Evolutionary conservation across 768 basidiomycete species (phyloP), one percentile per base, ranked within the genome.

Genomic region (Trametes cinnabarina): DNA sequence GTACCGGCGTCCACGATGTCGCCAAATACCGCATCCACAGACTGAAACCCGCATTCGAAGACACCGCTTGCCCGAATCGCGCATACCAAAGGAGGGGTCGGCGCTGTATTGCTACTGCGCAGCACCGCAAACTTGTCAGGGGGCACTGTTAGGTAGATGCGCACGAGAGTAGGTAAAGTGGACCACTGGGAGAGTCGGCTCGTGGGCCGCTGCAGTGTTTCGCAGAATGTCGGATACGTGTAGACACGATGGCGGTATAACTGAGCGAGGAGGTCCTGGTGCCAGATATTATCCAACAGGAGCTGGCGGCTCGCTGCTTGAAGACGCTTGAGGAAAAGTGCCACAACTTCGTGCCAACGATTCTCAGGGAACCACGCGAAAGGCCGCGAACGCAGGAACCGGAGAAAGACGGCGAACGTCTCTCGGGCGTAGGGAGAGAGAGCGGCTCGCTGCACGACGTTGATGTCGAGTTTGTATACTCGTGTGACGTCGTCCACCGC

Each of bases 391-490:
- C 15, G 47, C 1, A 51, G 14, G 41, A 75, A 62, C 12, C 63
- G 61, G 14, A 85, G 68, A 30, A 86, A 67, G 1, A 70, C 54
- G 1, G 71, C 80, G 47, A 84, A 82, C 23, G 74, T 77, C 30
- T 71, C 71, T n/a, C 83, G 76, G 4, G 69, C 74, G 60, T 84
- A 84, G 54, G 79, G 77, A 23, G 73, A 22, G 28, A 70, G 57
- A 25, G 48, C 62, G 10, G 65, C 57, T 26, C 62, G 65, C 6
- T 40, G 8, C 4, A 73, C 34, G 23, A 28, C 43, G 7, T 10
- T 35, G 3, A 4, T 2, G 12, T 6, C 2, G 20, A n/a, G 12
- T 8, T 39, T 12, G 3, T 28, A 6, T 5, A 51, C 3, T 9
- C 28, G 39, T 8, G 1, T 9, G 9, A 39, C 23, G 35, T 55